phyloP scores from a whole-genome alignment of 177 flowering plant species.

The Vitis hybrid region DNA sequence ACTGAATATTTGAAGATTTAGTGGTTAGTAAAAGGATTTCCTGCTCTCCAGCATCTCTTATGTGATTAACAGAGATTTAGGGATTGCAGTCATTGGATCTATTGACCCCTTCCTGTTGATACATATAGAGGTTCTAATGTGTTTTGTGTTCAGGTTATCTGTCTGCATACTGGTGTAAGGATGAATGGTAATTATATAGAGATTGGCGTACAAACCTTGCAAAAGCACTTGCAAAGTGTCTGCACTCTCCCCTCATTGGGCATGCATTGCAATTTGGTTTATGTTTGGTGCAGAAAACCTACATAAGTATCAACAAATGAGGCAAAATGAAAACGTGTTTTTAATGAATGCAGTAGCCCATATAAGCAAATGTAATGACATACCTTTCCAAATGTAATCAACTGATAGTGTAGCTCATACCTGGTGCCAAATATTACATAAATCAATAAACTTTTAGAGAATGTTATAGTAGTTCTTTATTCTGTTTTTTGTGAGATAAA shows the following conservation, averaged over 20 bases:
- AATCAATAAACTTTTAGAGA: slow-evolving; percentile 8
- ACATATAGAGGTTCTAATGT: background rate
- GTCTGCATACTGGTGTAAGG: background rate
- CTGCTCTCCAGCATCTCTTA: background rate
- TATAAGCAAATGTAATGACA: background rate
- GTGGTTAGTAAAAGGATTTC: background rate
- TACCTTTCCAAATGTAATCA: slow-evolving; percentile 99
- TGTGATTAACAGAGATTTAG: background rate
- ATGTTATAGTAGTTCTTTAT: background rate
- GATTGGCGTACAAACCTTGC: slow-evolving; percentile 59
- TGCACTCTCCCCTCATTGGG: slow-evolving; percentile 90
- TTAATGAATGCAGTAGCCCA: background rate
- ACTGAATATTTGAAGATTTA: background rate
- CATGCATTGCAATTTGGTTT: slow-evolving; percentile 94
- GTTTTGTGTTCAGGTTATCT: background rate
- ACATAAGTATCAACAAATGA: slow-evolving; percentile 18
- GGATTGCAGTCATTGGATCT: no score
- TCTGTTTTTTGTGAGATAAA: background rate
- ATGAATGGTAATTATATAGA: background rate
- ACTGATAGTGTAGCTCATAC: slow-evolving; percentile 88
- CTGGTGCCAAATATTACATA: slow-evolving; percentile 35
- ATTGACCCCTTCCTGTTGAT: no score
- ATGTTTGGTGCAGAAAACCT: slow-evolving; percentile 94
- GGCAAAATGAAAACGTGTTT: background rate
- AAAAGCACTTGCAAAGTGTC: slow-evolving; percentile 87